Conservation (phyloP, 805 yeast species). For the Saitoella complicata region DNA sequence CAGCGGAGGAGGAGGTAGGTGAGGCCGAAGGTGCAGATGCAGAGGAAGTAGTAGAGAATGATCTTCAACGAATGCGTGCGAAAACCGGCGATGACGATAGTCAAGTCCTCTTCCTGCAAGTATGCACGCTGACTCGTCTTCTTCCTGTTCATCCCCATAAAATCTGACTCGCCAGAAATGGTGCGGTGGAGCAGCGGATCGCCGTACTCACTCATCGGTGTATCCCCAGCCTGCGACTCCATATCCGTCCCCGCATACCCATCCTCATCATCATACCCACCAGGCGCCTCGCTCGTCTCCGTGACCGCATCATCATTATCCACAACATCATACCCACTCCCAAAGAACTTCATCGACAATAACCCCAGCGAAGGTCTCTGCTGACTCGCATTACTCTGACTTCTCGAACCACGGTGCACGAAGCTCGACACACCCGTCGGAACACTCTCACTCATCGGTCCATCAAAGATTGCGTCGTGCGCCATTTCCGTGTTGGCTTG, state of each 20-base stretch:
- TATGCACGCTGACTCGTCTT: conserved; percentile 57
- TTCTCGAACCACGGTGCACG: conserved; percentile 7
- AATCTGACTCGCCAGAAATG: conserved; percentile 21
- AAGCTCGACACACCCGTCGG: conserved; percentile 15
- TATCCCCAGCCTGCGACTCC: conserved; percentile 1
- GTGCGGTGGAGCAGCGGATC: conserved; percentile 23
- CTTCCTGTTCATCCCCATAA: conserved; percentile 2
- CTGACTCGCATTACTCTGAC: background rate
- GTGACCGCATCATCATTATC: background rate
- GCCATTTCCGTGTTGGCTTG: conserved; percentile 13
- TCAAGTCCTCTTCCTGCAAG: conserved; percentile 88
- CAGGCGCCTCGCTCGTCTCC: background rate
- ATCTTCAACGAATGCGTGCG: conserved; percentile 33
- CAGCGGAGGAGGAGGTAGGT: conserved; percentile 63
- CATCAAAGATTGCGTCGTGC: conserved; percentile 15
- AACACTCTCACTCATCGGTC: conserved; percentile 16
- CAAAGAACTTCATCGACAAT: background rate
- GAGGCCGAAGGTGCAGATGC: conserved; percentile 50
- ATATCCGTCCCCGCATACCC: conserved; percentile 7
- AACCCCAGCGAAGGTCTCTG: background rate
- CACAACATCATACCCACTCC: conserved; percentile 1
- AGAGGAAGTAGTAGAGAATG: conserved; percentile 35
- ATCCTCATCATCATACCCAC: conserved; percentile 5
- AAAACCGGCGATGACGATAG: conserved; percentile 89
- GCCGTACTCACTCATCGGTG: conserved; percentile 16